phyloP scores from a whole-genome alignment of 1,139 yeast genomes.

The Taiozyma onychis region DNA sequence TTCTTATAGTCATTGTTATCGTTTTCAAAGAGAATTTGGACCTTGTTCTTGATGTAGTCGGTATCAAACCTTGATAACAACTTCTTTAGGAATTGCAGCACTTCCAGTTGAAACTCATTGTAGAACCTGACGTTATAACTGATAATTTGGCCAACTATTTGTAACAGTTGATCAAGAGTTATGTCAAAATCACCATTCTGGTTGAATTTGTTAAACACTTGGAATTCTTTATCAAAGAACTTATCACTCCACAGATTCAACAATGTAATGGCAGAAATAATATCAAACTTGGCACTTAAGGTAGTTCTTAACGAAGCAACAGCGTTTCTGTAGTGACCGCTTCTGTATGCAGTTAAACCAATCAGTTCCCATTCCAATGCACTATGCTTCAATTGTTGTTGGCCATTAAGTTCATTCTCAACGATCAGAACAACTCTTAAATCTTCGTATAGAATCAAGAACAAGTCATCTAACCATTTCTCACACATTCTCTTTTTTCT shows the following conservation, averaged over 20 bases:
- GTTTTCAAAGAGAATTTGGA: slow-evolving; percentile 25
- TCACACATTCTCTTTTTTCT: slow-evolving; percentile 83
- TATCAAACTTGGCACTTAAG: slow-evolving; percentile 67
- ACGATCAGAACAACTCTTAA: slow-evolving; percentile 78
- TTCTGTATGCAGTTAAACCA: slow-evolving; percentile 74
- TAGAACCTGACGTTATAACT: slow-evolving; percentile 34
- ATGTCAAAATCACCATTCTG: slow-evolving; percentile 20
- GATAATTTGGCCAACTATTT: slow-evolving; percentile 26
- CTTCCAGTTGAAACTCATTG: slow-evolving; percentile 29
- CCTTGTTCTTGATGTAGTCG: slow-evolving; percentile 29
- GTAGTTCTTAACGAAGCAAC: slow-evolving; percentile 75
- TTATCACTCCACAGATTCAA: slow-evolving; percentile 27
- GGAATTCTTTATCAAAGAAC: slow-evolving; percentile 12
- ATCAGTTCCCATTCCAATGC: slow-evolving; percentile 93
- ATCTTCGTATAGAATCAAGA: slow-evolving; percentile 84
- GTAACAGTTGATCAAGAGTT: slow-evolving; percentile 27
- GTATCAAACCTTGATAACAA: slow-evolving; percentile 25
- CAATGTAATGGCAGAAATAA: slow-evolving; percentile 37
- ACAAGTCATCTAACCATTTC: slow-evolving; percentile 88
- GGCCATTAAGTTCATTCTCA: slow-evolving; percentile 76
- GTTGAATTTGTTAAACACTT: slow-evolving; percentile 9
- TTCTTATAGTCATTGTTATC: slow-evolving; percentile 22
- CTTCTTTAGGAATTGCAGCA: slow-evolving; percentile 26
- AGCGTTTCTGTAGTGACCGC: slow-evolving; percentile 77
- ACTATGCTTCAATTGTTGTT: slow-evolving; percentile 67